A percentile compares a stretch with the other conserved stretches of the same genome.
These are phyloP conservation scores for Gossypium schwendimanii DNA, from an alignment of 441 rosid genomes.

Conservation along the genomic window DNA sequence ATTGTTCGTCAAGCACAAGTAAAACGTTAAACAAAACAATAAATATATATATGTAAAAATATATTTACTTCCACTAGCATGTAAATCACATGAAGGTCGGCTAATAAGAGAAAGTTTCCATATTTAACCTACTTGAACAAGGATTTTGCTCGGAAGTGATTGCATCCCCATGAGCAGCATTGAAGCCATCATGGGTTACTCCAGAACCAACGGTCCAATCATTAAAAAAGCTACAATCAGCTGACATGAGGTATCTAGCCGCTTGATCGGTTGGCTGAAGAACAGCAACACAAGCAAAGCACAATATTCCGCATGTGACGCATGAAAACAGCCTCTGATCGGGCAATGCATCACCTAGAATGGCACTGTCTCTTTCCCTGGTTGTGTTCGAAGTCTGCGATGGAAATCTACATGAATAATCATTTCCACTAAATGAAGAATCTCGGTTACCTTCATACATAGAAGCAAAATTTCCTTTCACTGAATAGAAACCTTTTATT, in stretches of 20 bases:
- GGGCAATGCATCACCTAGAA: constrained; percentile 49
- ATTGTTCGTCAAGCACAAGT: not conserved
- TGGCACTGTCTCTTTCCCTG: constrained; percentile 24
- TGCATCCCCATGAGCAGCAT: constrained; percentile 23
- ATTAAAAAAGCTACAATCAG: constrained; percentile 84
- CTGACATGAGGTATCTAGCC: constrained; percentile 79
- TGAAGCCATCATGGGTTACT: constrained; percentile 24
- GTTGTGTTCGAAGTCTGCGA: constrained; percentile 12
- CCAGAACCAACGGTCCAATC: constrained; percentile 74
- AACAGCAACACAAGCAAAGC: constrained; percentile 81
- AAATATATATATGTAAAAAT: not conserved
- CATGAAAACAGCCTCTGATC: constrained; percentile 92
- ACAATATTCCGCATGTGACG: constrained; percentile 83
- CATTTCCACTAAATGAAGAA: constrained; percentile 29
- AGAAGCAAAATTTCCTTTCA: constrained; percentile 57
- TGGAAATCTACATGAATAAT: constrained; percentile 17
- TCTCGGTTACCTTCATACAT: constrained; percentile 47
- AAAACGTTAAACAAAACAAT: not conserved
- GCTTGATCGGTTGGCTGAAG: constrained; percentile 82
- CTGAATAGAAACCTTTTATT: constrained; percentile 36
- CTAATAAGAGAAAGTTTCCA: not conserved
- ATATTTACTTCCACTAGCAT: constrained; percentile 1
- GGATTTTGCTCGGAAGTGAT: constrained; percentile 30
- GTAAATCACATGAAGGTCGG: constrained; percentile 7
- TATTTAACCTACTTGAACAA: constrained; percentile 36